These are phyloP conservation scores for Dinochytrium kinnereticum DNA, from an alignment of 371 early-diverging fungal genomes.

Conservation along the genomic window DNA sequence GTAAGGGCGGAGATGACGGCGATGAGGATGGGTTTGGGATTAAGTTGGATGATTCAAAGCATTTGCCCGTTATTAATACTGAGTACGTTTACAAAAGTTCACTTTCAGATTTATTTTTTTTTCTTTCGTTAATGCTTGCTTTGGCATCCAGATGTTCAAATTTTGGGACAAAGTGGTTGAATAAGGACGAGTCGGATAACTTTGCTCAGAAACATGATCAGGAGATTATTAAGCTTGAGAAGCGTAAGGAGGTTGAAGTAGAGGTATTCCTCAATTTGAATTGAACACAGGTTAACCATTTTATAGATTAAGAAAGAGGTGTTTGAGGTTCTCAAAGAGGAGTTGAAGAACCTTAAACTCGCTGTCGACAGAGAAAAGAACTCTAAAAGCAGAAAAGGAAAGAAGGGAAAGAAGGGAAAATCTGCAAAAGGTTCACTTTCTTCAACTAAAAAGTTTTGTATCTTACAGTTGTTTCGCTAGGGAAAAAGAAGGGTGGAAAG, in stretches of 20 bases:
- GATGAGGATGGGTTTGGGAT: slow-evolving; percentile 52
- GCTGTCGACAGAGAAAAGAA: slow-evolving; percentile 56
- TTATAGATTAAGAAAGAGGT: slow-evolving; percentile 57
- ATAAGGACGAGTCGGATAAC: slow-evolving; percentile 60
- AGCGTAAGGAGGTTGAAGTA: slow-evolving; percentile 59
- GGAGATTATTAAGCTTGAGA: slow-evolving; percentile 61
- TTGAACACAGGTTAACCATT: not conserved
- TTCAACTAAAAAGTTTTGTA: slow-evolving; percentile 17
- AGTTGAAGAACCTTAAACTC: slow-evolving; percentile 60
- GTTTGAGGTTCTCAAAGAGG: slow-evolving; percentile 60
- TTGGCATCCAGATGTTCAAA: slow-evolving; percentile 23
- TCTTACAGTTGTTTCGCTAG: not conserved
- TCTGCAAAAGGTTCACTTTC: slow-evolving; percentile 12
- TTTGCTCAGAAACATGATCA: slow-evolving; percentile 66
- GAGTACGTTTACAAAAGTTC: slow-evolving; percentile 38
- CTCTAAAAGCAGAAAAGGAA: slow-evolving; percentile 49
- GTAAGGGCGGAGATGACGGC: slow-evolving; percentile 41
- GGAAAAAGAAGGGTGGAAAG: slow-evolving; percentile 51
- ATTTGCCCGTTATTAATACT: slow-evolving; percentile 37
- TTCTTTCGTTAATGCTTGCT: not conserved
- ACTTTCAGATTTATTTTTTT: not conserved
- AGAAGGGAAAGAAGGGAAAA: slow-evolving; percentile 53
- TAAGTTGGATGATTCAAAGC: slow-evolving; percentile 52
- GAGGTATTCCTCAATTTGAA: slow-evolving; percentile 44
- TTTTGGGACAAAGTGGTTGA: slow-evolving; percentile 49